Base-by-base conservation (phyloP, 2,329 filamentous ascomycete species). In the Onygena corvina region DNA sequence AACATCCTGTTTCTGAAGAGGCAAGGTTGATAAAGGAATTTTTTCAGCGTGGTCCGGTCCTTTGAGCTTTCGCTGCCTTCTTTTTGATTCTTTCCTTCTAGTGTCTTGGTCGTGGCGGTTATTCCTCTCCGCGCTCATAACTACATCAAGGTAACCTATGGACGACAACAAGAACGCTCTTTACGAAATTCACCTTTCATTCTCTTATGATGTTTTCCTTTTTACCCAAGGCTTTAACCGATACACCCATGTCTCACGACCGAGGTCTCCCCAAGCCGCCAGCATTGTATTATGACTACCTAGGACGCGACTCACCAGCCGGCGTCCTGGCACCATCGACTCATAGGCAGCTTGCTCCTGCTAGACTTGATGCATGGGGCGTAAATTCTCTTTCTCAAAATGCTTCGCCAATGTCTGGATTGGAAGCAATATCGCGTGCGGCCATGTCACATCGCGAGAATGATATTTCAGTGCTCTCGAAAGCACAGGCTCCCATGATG, bases 171-270 rank as follows among this genome's bases (percentile, higher is more conserved):
- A 47, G 30, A 36, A 36, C 27, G 7, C 33, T 35, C 21, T 4
- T 46, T 46, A 46, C 27, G 11, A 46, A 46, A n/a, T 34, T 29
- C n/a, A 27, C 30, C 33, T 36, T 47, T 47, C 46, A 33, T 21
- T 27, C 33, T 36, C 30, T 34, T 36, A 20, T 47, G 16, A 33
- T 33, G 30, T 25, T 47, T 35, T 46, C 44, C 20, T 20, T 16
- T 11, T 12, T 16, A 25, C 18, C 31, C 3, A 47, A 36, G 31
- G 25, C 31, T 27, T 34, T 11, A 27, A 47, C 21, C n/a, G n/a
- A n/a, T 16, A n/a, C 30, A 14, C 36, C 56, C 53, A 71, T 71
- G 67, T 71, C 68, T 66, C 71, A 67, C 62, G 68, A 72, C 59
- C 67, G 69, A 65, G 66, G 71, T 49, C 67, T 72, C 29, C 69